Base-by-base conservation (phyloP, 1,284 basidiomycete species). In the Schizophyllum commune region DNA sequence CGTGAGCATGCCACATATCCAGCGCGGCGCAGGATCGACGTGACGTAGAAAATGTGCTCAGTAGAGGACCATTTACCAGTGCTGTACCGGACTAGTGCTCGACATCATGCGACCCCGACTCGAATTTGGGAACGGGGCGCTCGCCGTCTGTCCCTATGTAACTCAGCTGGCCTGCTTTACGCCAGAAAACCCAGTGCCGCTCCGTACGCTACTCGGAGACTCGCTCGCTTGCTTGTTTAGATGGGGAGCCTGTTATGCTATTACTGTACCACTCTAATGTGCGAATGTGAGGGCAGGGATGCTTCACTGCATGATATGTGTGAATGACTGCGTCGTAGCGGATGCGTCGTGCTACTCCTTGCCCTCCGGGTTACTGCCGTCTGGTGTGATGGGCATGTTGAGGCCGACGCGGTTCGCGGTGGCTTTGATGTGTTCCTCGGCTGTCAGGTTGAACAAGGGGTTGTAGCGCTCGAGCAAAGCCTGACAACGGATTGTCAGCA, bases 331-430 rank as follows among this genome's bases (percentile, higher is more conserved):
- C 39, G 17, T 11, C 39, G 17, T 47, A 47, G 17, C 34, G 34
- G 13, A 39, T 6, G 34, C 13, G 34, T 39, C n/a, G n/a, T n/a
- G n/a, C 39, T 47, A 47, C 39, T 47, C 39, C 39, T 47, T 47
- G 39, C 13, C 13, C 39, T 47, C 39, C 17, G 9, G 9, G 39
- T 17, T 17, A 11, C 17, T 11, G 13, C 17, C 39, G 13, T 47
- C 39, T 17, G 39, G 39, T 17, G 65, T 66, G 52, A 71, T 64
- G 5, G 87, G 87, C 84, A 90, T 87, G 66, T 90, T 78, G 57
- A 96, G 76, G 4, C 94, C 94, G 55, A 96, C 94, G 60, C 94
- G 79, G 57, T 87, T 80, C 5, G 94, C 94, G 0, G 94, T 94
- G 1, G 91, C 91, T 63, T 87, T 79, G 62, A 95, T 81, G 62